These are phyloP conservation scores for Sporisorium graminicola DNA, from an alignment of 1,284 basidiomycete genomes.

Conservation along the genomic window DNA sequence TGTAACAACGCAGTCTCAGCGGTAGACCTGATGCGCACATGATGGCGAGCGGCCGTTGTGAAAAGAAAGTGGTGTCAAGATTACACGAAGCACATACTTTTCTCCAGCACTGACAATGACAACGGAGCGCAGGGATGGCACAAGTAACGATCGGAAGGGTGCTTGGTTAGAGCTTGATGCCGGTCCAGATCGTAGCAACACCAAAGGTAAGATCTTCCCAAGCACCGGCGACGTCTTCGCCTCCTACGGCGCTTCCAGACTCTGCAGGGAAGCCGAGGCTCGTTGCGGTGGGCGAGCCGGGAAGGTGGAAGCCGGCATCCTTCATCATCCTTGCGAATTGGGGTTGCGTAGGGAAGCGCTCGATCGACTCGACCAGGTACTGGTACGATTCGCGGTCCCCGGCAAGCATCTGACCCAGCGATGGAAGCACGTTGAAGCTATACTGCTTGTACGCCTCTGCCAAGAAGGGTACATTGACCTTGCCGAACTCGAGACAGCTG, in stretches of 20 bases:
- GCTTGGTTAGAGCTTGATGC: conserved; percentile 44
- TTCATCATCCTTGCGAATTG: conserved; percentile 86
- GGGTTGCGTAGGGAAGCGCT: conserved; percentile 88
- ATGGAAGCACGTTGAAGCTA: conserved; percentile 94
- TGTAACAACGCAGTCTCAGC: neutral
- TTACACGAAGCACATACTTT: conserved; percentile 16
- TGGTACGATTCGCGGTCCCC: conserved; percentile 91
- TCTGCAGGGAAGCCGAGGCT: conserved; percentile 58
- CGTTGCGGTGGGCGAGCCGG: conserved; percentile 59
- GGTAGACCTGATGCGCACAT: neutral
- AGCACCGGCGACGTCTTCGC: conserved; percentile 56
- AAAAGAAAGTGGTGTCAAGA: conserved; percentile 29
- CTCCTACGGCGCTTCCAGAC: conserved; percentile 30
- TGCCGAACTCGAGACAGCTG: conserved; percentile 96
- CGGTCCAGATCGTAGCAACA: conserved; percentile 68
- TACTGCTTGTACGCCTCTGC: conserved; percentile 92
- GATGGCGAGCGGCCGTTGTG: neutral
- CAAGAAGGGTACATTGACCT: conserved; percentile 88
- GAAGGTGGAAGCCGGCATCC: conserved; percentile 70
- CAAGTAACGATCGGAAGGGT: neutral
- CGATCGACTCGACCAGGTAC: conserved; percentile 97
- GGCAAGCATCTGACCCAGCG: conserved; percentile 93
- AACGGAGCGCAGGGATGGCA: neutral
- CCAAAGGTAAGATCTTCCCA: conserved; percentile 69
- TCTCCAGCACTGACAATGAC: neutral